Evolutionary conservation across 2,329 filamentous ascomycete genomes (phyloP), one percentile per base, ranked within the genome.

Genomic region (Huntiella savannae): DNA sequence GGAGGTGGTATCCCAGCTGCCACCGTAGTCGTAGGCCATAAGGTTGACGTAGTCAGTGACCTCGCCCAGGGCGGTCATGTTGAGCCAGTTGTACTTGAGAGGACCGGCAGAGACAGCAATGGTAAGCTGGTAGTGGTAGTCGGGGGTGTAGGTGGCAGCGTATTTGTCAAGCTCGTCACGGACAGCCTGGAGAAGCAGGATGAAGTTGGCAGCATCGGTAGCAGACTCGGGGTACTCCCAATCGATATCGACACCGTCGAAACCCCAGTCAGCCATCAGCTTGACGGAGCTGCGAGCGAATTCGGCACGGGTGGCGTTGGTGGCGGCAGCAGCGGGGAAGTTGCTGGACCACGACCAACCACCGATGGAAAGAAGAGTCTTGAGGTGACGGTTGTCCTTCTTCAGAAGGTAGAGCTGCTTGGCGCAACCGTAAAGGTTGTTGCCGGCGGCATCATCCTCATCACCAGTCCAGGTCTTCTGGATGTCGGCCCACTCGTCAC

Each of bases 271-370:
- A 55, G 79, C 76, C 48, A 93, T 67, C 45, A 91, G 60, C 5
- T 67, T 61, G 0, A 87, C 78, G 2, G 82, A 75, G 3, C 71
- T 73, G 40, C 70, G 62, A 4, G 84, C 85, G 60, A 93, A 93
- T 1, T 54, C 71, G 33, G 66, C 60, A 12, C 84, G 71, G 12
- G 73, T 76, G 2, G 66, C 61, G 0, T 69, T 67, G 0, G 77
- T 80, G 50, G 73, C 75, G 7, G 78, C 75, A 0, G 78, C 77
- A 1, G 66, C 64, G 1, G 81, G 67, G 57, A 93, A 88, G 59
- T 84, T 83, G 53, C 70, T 64, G 2, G 81, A 85, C 61, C 83
- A 91, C 0, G 82, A 86, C 81, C 81, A 92, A 28, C 86, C 85
- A 41, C 86, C 86, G 52, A 94, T 84, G 41, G 75, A 82, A 3